phyloP scores from a whole-genome alignment of 495 filamentous ascomycete genomes.

The Venustampulla echinocandica region DNA sequence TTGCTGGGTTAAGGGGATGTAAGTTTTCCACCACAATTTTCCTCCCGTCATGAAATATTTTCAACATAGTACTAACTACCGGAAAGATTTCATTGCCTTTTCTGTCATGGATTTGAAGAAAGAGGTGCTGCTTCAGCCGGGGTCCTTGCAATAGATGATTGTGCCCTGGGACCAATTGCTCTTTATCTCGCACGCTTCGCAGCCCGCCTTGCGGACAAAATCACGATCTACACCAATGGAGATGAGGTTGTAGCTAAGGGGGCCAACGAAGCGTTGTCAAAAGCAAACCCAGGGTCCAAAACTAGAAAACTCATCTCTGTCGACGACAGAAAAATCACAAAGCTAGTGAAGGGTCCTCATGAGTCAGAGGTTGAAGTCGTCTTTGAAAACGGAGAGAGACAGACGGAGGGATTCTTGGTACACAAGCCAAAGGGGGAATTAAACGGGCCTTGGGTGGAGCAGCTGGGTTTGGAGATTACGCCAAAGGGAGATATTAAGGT shows the following conservation, averaged over 20 bases:
- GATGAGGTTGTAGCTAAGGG: slow-evolving; percentile 8
- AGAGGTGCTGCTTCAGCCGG: slow-evolving; percentile 25
- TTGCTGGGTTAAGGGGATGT: slow-evolving; percentile 81
- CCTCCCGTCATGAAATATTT: neutral
- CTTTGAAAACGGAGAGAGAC: slow-evolving; percentile 9
- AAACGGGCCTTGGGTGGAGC: slow-evolving; percentile 23
- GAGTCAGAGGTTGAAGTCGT: neutral
- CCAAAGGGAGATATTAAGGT: slow-evolving; percentile 26
- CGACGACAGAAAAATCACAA: slow-evolving; percentile 4
- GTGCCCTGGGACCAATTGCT: slow-evolving; percentile 8
- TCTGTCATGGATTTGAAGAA: slow-evolving; percentile 40
- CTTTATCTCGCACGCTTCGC: slow-evolving; percentile 19
- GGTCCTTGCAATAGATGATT: slow-evolving; percentile 26
- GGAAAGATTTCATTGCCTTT: slow-evolving; percentile 37
- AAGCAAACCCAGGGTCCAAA: neutral
- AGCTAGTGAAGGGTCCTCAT: neutral
- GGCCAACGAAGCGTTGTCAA: neutral
- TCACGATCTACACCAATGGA: slow-evolving; percentile 30
- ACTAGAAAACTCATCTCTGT: neutral
- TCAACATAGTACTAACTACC: neutral
- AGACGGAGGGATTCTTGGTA: slow-evolving; percentile 17
- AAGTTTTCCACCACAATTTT: slow-evolving; percentile 61
- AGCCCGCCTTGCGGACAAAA: slow-evolving; percentile 12
- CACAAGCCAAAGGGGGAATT: slow-evolving; percentile 21
- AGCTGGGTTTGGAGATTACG: slow-evolving; percentile 28